Percentiles rank a stretch among this genome's conserved stretches.
These are phyloP conservation scores for Cornus kousa DNA, from an alignment of 148 eudicot genomes.

Conservation along the genomic window DNA sequence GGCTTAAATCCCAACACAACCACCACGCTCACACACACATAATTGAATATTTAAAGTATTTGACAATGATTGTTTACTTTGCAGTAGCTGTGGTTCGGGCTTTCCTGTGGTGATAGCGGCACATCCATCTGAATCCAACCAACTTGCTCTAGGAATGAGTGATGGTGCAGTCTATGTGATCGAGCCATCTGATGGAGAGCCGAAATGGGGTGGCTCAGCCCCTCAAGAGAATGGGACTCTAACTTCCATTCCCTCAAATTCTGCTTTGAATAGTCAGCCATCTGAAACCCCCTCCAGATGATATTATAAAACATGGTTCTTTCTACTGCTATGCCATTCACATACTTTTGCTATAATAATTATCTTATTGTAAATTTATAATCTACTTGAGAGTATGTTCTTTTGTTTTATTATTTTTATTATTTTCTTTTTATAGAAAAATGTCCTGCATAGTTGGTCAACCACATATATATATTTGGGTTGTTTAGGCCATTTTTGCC, in stretches of 20 bases:
- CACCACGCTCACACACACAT: not conserved
- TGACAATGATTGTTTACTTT: conserved; percentile 1
- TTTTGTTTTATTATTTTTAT: not conserved
- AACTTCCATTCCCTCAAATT: conserved; percentile 45
- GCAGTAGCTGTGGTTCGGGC: conserved; percentile 31
- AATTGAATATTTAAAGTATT: not conserved
- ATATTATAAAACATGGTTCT: conserved; percentile 1
- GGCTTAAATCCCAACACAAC: not conserved
- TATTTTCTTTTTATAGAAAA: not conserved
- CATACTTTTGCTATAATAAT: not conserved
- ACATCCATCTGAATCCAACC: conserved; percentile 51
- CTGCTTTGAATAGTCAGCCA: conserved; percentile 56
- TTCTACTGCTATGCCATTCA: not conserved
- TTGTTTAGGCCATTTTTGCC: conserved; percentile 9
- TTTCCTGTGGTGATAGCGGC: conserved; percentile 60
- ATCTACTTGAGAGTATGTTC: not conserved
- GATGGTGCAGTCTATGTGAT: conserved; percentile 58
- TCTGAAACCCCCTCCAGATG: conserved; percentile 59
- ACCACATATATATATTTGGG: not conserved
- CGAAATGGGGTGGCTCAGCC: conserved; percentile 47
- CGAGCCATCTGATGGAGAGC: conserved; percentile 49
- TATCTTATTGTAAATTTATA: not conserved
- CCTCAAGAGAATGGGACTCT: conserved; percentile 45
- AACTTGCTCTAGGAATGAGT: conserved; percentile 58
- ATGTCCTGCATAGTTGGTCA: not conserved